Evolutionary conservation across 441 rosid species (phyloP).

Genomic region (Erodium moschatum): DNA sequence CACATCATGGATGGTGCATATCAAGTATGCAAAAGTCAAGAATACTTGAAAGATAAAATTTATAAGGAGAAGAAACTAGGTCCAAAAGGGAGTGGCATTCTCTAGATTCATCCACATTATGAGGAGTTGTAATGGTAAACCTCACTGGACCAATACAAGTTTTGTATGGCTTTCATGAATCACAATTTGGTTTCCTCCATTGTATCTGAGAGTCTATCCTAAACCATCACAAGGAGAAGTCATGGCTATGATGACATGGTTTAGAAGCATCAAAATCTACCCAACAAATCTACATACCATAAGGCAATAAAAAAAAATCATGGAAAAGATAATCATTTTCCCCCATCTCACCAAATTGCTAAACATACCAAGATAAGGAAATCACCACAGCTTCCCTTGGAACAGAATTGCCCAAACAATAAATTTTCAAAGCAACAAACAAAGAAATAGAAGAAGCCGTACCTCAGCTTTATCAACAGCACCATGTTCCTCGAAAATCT

Average conservation of each 20-base stretch:
- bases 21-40: not conserved
- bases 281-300: not conserved
- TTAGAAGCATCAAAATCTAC: not conserved
- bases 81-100: not conserved
- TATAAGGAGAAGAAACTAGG: not conserved
- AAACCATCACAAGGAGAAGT: not conserved
- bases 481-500: constrained; percentile 70
- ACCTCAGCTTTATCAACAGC: constrained; percentile 79
- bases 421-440: not conserved
- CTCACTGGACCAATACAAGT: not conserved
- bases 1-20: not conserved
- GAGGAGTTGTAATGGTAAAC: not conserved
- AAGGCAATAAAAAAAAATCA: not conserved
- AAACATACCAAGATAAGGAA: not conserved
- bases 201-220: not conserved
- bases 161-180: not conserved
- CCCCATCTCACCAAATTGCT: not conserved
- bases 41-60: not conserved
- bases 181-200: not conserved
- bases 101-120: not conserved
- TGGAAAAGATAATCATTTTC: not conserved
- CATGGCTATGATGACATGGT: not conserved
- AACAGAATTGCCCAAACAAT: no score
- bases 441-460: not conserved
- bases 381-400: no score